phyloP scores from a whole-genome alignment of 2,329 filamentous ascomycete genomes.

The Fusarium musae region DNA sequence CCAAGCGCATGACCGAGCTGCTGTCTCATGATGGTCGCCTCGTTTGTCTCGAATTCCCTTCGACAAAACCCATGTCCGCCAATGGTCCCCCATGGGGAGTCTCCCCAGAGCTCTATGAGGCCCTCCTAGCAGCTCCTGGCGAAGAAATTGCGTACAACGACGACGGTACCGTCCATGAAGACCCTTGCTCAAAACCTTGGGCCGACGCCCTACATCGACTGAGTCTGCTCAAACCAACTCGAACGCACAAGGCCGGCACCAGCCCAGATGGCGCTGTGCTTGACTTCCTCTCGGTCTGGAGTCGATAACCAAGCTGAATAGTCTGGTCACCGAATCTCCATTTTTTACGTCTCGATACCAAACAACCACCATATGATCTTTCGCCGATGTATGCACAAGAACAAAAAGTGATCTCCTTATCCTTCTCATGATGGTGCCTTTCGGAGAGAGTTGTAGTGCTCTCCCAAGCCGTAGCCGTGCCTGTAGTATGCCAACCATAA shows the following conservation, averaged over 20 bases:
- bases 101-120: conserved; percentile 75
- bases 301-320: conserved; percentile 41
- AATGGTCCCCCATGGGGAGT: conserved; percentile 80
- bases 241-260: conserved; percentile 61
- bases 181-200: conserved; percentile 53
- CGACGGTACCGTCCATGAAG: conserved; percentile 56
- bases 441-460: conserved; percentile 94
- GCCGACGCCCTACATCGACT: conserved; percentile 56
- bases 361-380: conserved; percentile 37
- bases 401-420: conserved; percentile 36
- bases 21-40: conserved; percentile 62
- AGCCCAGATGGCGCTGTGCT: conserved; percentile 57
- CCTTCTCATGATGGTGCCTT: conserved; percentile 50
- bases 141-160: conserved; percentile 69
- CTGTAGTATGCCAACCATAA: conserved; percentile 95
- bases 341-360: conserved; percentile 40
- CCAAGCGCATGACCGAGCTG: conserved; percentile 61
- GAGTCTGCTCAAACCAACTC: conserved; percentile 60
- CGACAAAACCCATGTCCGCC: conserved; percentile 71
- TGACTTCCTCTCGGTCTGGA: conserved; percentile 68
- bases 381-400: conserved; percentile 34
- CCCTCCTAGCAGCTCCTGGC: conserved; percentile 77
- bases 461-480: conserved; percentile 92
- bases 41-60: conserved; percentile 81
- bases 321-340: conserved; percentile 9